Conservation (phyloP, 495 filamentous ascomycete species). For the Penicillium verhagenii region DNA sequence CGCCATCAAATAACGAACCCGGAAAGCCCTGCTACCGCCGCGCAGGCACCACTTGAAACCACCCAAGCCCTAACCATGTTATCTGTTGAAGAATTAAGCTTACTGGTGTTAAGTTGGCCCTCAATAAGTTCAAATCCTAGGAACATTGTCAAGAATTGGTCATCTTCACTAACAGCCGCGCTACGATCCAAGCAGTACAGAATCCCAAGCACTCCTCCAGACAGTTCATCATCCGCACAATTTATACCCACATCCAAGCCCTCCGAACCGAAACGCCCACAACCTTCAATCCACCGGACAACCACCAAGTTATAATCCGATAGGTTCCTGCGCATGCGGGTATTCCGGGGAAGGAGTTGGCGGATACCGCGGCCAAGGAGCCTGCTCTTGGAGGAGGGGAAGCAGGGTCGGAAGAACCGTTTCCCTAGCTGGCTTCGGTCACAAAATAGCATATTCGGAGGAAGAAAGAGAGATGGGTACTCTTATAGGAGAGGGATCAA, state of each 20-base stretch:
- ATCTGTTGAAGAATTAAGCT: too few relatives aligned
- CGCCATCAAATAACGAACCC: too few relatives aligned
- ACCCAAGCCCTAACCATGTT: too few relatives aligned
- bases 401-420: not conserved
- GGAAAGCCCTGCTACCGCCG: too few relatives aligned
- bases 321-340: too few relatives aligned
- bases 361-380: not conserved
- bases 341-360: not conserved
- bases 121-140: not conserved
- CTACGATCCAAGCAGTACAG: not conserved
- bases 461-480: not conserved
- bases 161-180: not conserved
- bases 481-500: not conserved
- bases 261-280: not conserved
- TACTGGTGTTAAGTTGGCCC: not conserved
- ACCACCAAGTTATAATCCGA: too few relatives aligned
- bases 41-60: too few relatives aligned
- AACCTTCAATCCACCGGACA: too few relatives aligned
- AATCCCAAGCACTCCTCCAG: not conserved
- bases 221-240: not conserved
- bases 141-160: not conserved
- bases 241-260: not conserved
- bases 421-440: not conserved
- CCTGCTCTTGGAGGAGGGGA: not conserved
- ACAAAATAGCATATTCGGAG: not conserved